Conservation (phyloP, 2,329 filamentous ascomycete species). For the Trichoderma citrinoviride region DNA sequence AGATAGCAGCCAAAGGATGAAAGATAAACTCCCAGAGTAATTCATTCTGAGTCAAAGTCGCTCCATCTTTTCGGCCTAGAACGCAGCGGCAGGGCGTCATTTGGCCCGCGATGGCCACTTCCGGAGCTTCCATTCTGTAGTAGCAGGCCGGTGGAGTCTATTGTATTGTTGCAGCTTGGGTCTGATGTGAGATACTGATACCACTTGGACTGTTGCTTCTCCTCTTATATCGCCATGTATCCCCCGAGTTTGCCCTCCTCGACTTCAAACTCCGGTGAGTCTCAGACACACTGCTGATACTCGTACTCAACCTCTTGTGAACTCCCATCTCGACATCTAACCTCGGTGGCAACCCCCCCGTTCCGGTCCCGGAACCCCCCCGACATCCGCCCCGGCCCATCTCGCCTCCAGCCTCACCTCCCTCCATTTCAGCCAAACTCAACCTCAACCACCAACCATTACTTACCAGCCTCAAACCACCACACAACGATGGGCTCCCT, state of each 20-base stretch:
- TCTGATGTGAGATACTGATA: conserved; percentile 5
- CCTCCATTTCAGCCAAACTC: background rate
- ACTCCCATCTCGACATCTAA: background rate
- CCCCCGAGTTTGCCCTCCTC: background rate
- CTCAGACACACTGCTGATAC: background rate
- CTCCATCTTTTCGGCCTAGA: too few relatives aligned
- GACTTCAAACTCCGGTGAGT: background rate
- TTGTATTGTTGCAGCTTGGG: background rate
- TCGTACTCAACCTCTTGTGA: background rate
- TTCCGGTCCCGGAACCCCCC: conserved; percentile 7
- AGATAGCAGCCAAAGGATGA: too few relatives aligned
- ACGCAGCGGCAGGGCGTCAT: background rate
- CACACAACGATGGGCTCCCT: conserved; percentile 38
- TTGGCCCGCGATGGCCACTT: conserved; percentile 14
- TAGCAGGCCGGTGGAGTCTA: conserved; percentile 5
- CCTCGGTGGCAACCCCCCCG: background rate
- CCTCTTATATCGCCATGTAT: conserved; percentile 13
- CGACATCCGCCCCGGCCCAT: background rate
- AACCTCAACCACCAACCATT: background rate
- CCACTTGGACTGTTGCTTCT: background rate
- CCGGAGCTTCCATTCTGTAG: conserved; percentile 15
- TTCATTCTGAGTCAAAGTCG: too few relatives aligned
- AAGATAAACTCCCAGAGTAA: too few relatives aligned
- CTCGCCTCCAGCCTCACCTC: background rate
- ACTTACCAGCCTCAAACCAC: background rate